phyloP scores from a whole-genome alignment of 2,329 filamentous ascomycete genomes.

The Apiospora kogelbergensis region DNA sequence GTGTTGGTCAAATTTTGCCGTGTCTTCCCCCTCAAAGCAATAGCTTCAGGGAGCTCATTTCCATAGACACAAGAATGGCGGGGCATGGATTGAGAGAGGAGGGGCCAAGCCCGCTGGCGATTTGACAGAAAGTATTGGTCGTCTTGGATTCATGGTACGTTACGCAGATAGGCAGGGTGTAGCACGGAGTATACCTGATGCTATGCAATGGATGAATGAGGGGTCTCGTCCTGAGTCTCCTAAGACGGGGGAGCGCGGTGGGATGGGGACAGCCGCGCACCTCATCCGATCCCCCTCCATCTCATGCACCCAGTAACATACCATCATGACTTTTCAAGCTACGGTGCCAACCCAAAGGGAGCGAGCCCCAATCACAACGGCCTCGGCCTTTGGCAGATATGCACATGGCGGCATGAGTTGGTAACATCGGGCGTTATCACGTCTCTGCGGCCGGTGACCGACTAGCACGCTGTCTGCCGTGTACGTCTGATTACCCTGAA shows the following conservation, averaged over 20 bases:
- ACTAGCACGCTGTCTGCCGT: neutral
- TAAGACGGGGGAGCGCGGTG: neutral
- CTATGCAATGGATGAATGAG: neutral
- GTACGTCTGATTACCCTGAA: neutral
- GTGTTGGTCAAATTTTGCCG: neutral
- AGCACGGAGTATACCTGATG: too few relatives aligned
- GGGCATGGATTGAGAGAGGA: neutral
- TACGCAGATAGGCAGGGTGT: neutral
- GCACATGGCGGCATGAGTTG: neutral
- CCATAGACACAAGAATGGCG: neutral
- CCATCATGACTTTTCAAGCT: neutral
- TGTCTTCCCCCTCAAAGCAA: neutral
- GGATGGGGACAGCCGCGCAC: neutral
- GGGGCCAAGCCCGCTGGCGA: neutral
- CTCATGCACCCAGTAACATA: neutral
- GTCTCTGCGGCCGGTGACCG: neutral
- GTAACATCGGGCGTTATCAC: neutral
- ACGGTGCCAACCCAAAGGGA: neutral
- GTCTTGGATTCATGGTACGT: neutral
- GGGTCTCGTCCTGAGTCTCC: neutral
- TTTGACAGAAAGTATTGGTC: neutral
- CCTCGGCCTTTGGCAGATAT: neutral
- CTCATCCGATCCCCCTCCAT: slow-evolving; percentile 5
- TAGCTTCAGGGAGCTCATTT: neutral
- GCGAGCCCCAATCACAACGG: neutral